Evolutionary conservation across 495 filamentous ascomycete genomes (phyloP), one percentile per base, ranked within the genome.

Genomic region (Corynascus novoguineensis): DNA sequence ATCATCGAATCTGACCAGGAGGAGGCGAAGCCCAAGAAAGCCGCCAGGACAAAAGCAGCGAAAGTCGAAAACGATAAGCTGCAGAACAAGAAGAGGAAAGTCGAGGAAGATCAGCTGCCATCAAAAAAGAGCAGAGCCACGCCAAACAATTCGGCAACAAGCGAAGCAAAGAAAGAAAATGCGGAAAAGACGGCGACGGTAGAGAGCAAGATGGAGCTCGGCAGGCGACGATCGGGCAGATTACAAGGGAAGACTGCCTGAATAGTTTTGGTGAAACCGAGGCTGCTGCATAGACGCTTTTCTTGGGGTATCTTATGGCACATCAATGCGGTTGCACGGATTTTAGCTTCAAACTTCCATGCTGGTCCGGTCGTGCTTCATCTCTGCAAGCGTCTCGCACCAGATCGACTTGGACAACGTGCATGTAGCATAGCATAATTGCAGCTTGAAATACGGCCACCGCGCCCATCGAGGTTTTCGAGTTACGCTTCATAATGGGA

Each of bases 171-270:
- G 31, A 19, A 45, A 0, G 37, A 29, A n/a, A 63, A 62, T 32
- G 46, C 45, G 25, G 60, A 63, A 29, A 50, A 45, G 27, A 51
- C 57, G 15, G 12, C 28, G 27, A 17, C 38, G n/a, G 5, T 46
- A 17, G 25, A 63, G 17, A n/a, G 29, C 31, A 10, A 61, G n/a
- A 37, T 10, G 0, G 60, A 61, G 4, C 27, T 28, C 4, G 68
- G 67, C 9, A 66, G 65, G 52, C 64, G 73, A 21, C 70, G 73
- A 25, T 76, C 74, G 1, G 65, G 67, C 32, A 67, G 74, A 32
- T 62, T 76, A 4, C 55, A 48, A 41, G 57, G 47, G 21, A 62
- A 55, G 31, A 38, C 57, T 35, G n/a, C 14, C 22, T 58, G 17
- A 9, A n/a, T 41, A 41, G 17, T 17, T 15, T 9, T 41, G 2